phyloP scores from a whole-genome alignment of 2,329 filamentous ascomycete species.

The Xylariaceae sp. region DNA sequence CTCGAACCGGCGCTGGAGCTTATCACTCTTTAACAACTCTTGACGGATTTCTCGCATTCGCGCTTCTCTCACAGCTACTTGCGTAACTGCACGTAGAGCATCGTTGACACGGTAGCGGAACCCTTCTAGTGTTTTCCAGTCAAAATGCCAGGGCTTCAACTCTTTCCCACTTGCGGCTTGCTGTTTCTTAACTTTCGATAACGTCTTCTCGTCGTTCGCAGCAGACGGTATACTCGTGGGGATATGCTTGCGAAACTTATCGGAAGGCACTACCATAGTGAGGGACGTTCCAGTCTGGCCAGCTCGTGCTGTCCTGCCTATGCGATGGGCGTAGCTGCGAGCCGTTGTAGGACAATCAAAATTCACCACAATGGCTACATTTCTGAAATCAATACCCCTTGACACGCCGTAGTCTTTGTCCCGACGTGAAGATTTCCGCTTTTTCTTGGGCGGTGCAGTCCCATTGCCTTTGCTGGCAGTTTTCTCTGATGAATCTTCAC shows the following conservation, averaged over 20 bases:
- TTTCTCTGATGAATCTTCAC: slow-evolving; percentile 40
- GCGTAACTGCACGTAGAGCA: slow-evolving; percentile 83
- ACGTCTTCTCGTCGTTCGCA: slow-evolving; percentile 78
- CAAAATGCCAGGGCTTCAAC: slow-evolving; percentile 87
- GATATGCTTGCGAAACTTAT: slow-evolving; percentile 82
- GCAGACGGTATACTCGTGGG: slow-evolving; percentile 72
- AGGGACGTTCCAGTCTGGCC: slow-evolving; percentile 90
- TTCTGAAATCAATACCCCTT: slow-evolving; percentile 93
- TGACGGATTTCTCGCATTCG: slow-evolving; percentile 22
- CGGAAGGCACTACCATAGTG: slow-evolving; percentile 85
- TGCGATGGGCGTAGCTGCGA: slow-evolving; percentile 94
- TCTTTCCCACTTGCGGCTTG: slow-evolving; percentile 76
- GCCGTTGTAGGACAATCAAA: slow-evolving; percentile 88
- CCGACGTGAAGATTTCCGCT: slow-evolving; percentile 58
- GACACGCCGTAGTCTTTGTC: slow-evolving; percentile 94
- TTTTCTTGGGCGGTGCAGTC: slow-evolving; percentile 49
- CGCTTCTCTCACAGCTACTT: slow-evolving; percentile 61
- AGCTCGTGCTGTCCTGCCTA: slow-evolving; percentile 87
- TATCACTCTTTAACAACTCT: slow-evolving; percentile 70
- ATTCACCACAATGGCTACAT: slow-evolving; percentile 91
- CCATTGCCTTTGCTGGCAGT: slow-evolving; percentile 30
- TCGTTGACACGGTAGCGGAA: slow-evolving; percentile 96
- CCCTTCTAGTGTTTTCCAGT: slow-evolving; percentile 88
- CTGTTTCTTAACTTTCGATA: slow-evolving; percentile 73
- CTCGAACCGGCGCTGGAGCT: slow-evolving; percentile 91